Evolutionary conservation across 768 basidiomycete genomes (phyloP).

Genomic region (Psilocybe cubensis): DNA sequence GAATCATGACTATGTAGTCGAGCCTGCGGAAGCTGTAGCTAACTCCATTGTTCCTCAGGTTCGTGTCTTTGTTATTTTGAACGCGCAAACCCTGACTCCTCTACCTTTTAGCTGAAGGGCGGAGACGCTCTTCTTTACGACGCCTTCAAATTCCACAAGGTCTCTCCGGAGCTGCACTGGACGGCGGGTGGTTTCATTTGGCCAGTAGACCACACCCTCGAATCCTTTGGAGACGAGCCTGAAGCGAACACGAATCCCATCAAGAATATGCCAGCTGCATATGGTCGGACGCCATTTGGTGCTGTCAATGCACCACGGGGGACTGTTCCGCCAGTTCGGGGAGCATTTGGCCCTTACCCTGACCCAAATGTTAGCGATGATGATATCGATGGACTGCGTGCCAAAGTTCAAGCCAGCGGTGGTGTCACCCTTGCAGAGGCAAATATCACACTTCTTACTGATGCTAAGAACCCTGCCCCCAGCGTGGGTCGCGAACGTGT

Average conservation of each 20-base stretch:
- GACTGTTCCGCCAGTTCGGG: constrained; percentile 41
- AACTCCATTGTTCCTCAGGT: constrained; percentile 75
- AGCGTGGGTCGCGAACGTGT: constrained; percentile 69
- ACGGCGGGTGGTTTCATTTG: constrained; percentile 84
- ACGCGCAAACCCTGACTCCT: neutral
- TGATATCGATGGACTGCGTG: constrained; percentile 45
- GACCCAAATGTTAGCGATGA: constrained; percentile 28
- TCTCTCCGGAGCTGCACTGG: constrained; percentile 77
- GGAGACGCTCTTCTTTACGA: constrained; percentile 78
- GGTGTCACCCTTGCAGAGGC: constrained; percentile 66
- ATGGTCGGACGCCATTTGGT: constrained; percentile 38
- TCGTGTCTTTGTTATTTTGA: constrained; percentile 28
- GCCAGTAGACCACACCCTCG: constrained; percentile 73
- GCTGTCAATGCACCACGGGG: constrained; percentile 27
- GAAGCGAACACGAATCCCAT: constrained; percentile 16
- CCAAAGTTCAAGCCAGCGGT: constrained; percentile 68
- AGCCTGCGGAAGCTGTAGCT: constrained; percentile 70
- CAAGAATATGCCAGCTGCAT: constrained; percentile 40
- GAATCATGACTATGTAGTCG: constrained; percentile 67
- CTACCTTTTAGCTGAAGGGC: constrained; percentile 62
- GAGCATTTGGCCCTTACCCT: constrained; percentile 49
- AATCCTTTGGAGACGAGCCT: constrained; percentile 54
- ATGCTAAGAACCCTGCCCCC: constrained; percentile 42
- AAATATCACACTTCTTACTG: constrained; percentile 63
- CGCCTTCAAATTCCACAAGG: constrained; percentile 76